phyloP scores from a whole-genome alignment of 164 flowering plant genomes.

The Sedum album region DNA sequence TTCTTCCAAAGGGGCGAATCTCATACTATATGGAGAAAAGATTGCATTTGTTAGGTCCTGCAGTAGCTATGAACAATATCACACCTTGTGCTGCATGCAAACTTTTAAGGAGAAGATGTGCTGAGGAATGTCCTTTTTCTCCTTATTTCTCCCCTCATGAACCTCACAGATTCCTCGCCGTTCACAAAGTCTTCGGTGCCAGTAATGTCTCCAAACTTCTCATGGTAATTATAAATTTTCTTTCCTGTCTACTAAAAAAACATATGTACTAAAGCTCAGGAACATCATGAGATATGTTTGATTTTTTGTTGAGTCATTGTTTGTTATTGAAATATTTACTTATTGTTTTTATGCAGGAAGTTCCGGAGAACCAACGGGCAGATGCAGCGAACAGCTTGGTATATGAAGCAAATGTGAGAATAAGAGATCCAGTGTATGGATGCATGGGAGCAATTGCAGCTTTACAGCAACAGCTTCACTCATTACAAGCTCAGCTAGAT shows the following conservation, averaged over 20 bases:
- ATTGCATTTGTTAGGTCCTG: conserved; percentile 12
- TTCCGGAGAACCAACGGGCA: conserved; percentile 66
- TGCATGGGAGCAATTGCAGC: conserved; percentile 88
- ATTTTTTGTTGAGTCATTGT: too few species aligned
- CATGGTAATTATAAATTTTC: conserved; percentile 13
- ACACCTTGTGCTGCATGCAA: conserved; percentile 43
- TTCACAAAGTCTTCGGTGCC: conserved; percentile 39
- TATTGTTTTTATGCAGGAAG: conserved; percentile 36
- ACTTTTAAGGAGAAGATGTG: conserved; percentile 32
- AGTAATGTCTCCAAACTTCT: conserved; percentile 38
- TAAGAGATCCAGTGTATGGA: conserved; percentile 86
- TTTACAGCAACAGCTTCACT: conserved; percentile 34
- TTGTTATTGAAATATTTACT: neutral
- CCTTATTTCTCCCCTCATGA: conserved; percentile 38
- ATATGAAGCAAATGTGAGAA: conserved; percentile 79
- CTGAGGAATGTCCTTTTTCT: conserved; percentile 37
- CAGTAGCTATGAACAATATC: conserved; percentile 21
- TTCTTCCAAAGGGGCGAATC: neutral
- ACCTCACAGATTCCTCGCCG: conserved; percentile 34
- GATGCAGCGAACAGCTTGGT: conserved; percentile 83
- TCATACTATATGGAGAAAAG: neutral
- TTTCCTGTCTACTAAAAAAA: too few species aligned
- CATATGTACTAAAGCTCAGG: too few species aligned
- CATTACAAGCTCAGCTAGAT: conserved; percentile 25
- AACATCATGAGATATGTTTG: neutral